Evolutionary conservation across 1,139 yeast species (phyloP).

Genomic region (Hansenula anomala): DNA sequence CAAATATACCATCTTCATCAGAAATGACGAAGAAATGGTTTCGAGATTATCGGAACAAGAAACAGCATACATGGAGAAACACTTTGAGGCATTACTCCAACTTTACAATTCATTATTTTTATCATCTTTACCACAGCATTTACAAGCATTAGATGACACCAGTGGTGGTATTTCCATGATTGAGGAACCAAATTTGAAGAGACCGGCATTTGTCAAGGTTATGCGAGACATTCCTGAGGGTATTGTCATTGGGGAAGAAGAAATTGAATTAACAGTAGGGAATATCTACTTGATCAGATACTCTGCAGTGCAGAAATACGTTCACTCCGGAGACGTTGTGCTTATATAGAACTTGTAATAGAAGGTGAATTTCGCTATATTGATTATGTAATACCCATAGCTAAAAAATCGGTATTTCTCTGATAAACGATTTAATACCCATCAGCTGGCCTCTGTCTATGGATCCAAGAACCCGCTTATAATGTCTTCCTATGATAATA

Average conservation of each 20-base stretch:
- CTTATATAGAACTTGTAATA: conserved; percentile 29
- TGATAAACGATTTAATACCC: too few species aligned
- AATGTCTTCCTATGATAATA: conserved; percentile 7
- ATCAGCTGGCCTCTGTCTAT: too few species aligned
- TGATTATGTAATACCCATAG: background rate
- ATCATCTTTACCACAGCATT: conserved; percentile 56
- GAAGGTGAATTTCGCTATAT: too few species aligned
- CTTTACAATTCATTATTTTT: conserved; percentile 69
- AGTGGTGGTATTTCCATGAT: conserved; percentile 78
- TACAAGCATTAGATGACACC: conserved; percentile 73
- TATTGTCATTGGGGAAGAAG: conserved; percentile 55
- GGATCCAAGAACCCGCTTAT: too few species aligned
- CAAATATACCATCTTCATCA: conserved; percentile 53
- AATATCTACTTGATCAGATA: conserved; percentile 78
- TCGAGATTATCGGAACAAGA: conserved; percentile 53
- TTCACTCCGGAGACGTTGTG: conserved; percentile 38
- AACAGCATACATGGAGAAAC: conserved; percentile 55
- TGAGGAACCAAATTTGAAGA: conserved; percentile 67
- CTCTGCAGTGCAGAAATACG: conserved; percentile 39
- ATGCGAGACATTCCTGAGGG: conserved; percentile 53
- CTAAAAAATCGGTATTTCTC: too few species aligned
- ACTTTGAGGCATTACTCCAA: conserved; percentile 57
- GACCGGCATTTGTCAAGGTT: conserved; percentile 72
- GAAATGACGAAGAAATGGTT: conserved; percentile 20
- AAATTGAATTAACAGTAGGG: conserved; percentile 55